Conservation (phyloP, 1,284 basidiomycete genomes). For the Melampsora larici-populina region DNA sequence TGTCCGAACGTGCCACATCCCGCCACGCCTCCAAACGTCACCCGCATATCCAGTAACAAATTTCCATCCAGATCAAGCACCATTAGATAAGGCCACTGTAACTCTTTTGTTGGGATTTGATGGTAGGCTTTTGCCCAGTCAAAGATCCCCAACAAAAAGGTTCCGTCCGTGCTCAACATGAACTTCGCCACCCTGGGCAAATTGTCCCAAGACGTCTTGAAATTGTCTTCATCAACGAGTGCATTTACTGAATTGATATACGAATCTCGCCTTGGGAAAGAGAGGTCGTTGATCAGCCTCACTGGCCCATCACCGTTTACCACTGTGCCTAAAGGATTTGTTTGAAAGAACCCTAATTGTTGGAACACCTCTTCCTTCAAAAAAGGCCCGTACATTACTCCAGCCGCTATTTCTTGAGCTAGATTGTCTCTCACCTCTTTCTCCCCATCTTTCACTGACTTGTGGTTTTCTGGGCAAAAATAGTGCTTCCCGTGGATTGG, state of each 20-base stretch:
- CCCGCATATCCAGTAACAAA: background rate
- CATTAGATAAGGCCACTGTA: background rate
- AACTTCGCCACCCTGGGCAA: background rate
- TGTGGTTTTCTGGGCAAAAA: too few relatives aligned
- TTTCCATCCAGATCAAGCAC: background rate
- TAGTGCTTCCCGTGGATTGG: background rate
- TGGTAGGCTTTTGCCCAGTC: conserved; percentile 14
- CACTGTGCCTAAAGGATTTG: too few relatives aligned
- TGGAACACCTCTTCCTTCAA: too few relatives aligned
- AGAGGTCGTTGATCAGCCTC: conserved; percentile 6
- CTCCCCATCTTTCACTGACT: background rate
- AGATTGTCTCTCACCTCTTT: background rate
- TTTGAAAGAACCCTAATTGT: too few relatives aligned
- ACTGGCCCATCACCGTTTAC: conserved; percentile 8
- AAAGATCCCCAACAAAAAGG: background rate
- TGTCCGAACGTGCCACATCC: conserved; percentile 13
- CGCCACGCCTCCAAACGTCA: background rate
- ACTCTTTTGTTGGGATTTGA: background rate
- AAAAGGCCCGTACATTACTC: too few relatives aligned
- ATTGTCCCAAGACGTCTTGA: too few relatives aligned
- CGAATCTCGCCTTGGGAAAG: background rate
- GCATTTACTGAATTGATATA: background rate
- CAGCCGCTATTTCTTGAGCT: background rate
- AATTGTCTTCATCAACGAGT: background rate
- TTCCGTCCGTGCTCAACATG: background rate